phyloP scores from a whole-genome alignment of 2,329 filamentous ascomycete species.

The Neoscytalidium dimidiatum region DNA sequence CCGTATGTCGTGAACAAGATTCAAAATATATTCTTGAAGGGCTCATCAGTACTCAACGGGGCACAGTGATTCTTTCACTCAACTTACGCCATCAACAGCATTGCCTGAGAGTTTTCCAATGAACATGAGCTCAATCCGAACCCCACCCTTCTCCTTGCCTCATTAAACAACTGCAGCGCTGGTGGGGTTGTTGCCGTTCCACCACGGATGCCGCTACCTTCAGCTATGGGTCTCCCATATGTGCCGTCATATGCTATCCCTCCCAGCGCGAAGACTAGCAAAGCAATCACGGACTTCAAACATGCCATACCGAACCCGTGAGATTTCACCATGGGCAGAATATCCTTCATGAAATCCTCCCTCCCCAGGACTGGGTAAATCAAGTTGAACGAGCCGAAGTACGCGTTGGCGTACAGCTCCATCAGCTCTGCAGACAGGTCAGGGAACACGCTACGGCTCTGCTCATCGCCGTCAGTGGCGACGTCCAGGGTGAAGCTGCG shows the following conservation, averaged over 20 bases:
- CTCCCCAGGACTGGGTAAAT: constrained; percentile 61
- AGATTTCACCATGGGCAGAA: background rate
- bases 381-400: constrained; percentile 63
- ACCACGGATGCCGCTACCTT: background rate
- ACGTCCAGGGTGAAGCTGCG: constrained; percentile 21
- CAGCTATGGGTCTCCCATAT: background rate
- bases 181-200: background rate
- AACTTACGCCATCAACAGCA: background rate
- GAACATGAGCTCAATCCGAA: background rate
- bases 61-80: too few relatives aligned
- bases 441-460: constrained; percentile 29
- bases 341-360: constrained; percentile 50
- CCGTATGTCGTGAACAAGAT: background rate
- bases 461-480: background rate
- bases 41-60: background rate
- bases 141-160: constrained; percentile 1
- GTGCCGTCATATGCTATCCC: background rate
- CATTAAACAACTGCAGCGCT: background rate
- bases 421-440: constrained; percentile 53
- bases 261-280: constrained; percentile 13
- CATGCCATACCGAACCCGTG: background rate
- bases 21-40: background rate
- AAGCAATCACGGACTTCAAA: background rate
- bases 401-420: constrained; percentile 54
- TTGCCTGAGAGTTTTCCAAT: background rate